Evolutionary conservation across 257 asterid genomes (phyloP), one percentile per base, ranked within the genome.

Genomic region (Solanum ossicruentum): DNA sequence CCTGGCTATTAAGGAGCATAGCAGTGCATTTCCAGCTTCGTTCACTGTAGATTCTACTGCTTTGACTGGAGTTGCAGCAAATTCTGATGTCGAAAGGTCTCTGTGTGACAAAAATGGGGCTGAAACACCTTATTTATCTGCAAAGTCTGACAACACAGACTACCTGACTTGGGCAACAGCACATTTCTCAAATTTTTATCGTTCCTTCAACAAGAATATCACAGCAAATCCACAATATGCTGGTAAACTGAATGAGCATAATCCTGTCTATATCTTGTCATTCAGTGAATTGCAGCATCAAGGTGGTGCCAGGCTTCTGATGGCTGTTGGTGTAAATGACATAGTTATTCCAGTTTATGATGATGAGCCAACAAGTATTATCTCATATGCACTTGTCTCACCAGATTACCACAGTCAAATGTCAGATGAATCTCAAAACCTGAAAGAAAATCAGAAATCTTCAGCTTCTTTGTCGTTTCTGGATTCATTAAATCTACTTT

Each of bases 311-410:
- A 86, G 93, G 84, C 87, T 92, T 90, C 94, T 93, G 88, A 88
- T 92, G 65, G 91, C 96, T 41, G 89, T 88, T 23, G 98, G 98
- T 84, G 87, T 89, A 67, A 94, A 90, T 61, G 98, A 92, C 86
- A 92, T 90, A 71, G 95, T 95, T 75, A 21, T 96, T 83, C 95
- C 98, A 1, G 97, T 96, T 63, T 93, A 90, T 84, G 99, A 96
- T 86, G 97, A 96, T 85, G 99, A 96, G 89, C 99, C 98, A 10
- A 96, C 99, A 7, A 95, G 98, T 87, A 87, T 94, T 61, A 95
- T 96, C 88, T 85, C 99, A 11, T 91, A 91, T 84, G 96, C 97
- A 18, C 97, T 96, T 26, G 90, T 89, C 85, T 93, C 96, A 17
- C 90, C 90, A 58, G 95, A 90, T 66, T 96, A 93, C 87, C 69